Conservation (phyloP, 2,329 filamentous ascomycete species). For the Achaetomium macrosporum region DNA sequence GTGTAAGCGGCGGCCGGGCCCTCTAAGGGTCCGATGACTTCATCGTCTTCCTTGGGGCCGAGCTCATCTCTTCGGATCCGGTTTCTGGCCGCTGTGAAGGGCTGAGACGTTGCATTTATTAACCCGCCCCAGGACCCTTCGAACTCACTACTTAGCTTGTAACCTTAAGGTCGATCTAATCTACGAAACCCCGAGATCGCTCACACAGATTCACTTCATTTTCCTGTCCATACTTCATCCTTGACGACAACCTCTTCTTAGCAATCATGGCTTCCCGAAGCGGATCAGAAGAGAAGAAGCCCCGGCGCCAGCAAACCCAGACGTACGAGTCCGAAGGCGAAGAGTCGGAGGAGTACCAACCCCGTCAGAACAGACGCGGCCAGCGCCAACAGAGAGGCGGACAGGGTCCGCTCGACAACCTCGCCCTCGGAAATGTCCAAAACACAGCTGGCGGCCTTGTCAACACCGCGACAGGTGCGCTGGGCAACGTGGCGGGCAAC, state of each 20-base stretch:
- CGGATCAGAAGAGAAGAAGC: conserved; percentile 29
- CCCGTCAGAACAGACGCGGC: conserved; percentile 26
- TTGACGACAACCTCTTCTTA: background rate
- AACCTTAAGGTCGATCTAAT: conserved; percentile 1
- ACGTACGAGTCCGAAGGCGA: conserved; percentile 34
- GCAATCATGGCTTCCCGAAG: conserved; percentile 27
- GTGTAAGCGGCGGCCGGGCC: background rate
- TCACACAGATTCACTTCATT: background rate
- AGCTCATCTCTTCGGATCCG: conserved; percentile 11
- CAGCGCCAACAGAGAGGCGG: conserved; percentile 29
- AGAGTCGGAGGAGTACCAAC: conserved; percentile 29
- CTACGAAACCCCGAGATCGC: background rate
- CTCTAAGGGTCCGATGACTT: conserved; percentile 24
- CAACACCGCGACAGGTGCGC: conserved; percentile 36
- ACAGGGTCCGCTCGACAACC: conserved; percentile 33
- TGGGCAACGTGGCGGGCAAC: conserved; percentile 36
- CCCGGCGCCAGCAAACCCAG: conserved; percentile 27
- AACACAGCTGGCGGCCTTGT: conserved; percentile 34
- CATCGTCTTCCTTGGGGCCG: conserved; percentile 13
- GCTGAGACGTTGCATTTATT: conserved; percentile 18
- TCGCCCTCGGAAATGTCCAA: conserved; percentile 33
- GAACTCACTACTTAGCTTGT: background rate
- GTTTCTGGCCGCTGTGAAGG: conserved; percentile 11
- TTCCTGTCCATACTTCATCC: background rate
- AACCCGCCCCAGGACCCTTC: conserved; percentile 13